phyloP scores from a whole-genome alignment of 345 rosid genomes.

The Physaria fendleri region DNA sequence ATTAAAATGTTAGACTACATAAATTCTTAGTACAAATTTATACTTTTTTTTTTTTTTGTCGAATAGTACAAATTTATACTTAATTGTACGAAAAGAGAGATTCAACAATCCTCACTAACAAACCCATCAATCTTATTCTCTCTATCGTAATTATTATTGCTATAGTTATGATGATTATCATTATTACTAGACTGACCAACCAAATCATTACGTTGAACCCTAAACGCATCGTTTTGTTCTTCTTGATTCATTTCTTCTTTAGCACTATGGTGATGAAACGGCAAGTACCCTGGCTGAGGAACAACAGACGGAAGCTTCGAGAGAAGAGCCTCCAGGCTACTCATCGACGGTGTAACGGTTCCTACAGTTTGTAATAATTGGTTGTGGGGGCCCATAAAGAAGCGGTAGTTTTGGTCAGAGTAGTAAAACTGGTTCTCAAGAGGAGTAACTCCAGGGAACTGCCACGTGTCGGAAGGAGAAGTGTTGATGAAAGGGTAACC shows the following conservation, averaged over 20 bases:
- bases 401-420: slow-evolving; percentile 20
- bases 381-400: slow-evolving; percentile 14
- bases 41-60: too few species aligned
- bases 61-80: slow-evolving; percentile 26
- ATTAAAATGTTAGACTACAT: slow-evolving; percentile 21
- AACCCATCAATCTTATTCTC: slow-evolving; percentile 34
- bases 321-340: slow-evolving; percentile 93
- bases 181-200: slow-evolving; percentile 31
- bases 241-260: slow-evolving; percentile 45
- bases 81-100: slow-evolving; percentile 18
- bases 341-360: slow-evolving; percentile 76
- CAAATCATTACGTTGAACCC: slow-evolving; percentile 24
- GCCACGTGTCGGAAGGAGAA: slow-evolving; percentile 47
- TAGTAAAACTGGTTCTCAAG: slow-evolving; percentile 37
- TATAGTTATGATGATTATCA: slow-evolving; percentile 24
- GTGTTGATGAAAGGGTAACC: slow-evolving; percentile 50
- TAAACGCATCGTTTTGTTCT: slow-evolving; percentile 25
- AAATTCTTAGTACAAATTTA: slow-evolving; percentile 25
- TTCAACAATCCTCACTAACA: slow-evolving; percentile 32
- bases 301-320: slow-evolving; percentile 92
- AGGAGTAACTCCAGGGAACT: slow-evolving; percentile 37
- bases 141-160: slow-evolving; percentile 32
- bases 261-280: slow-evolving; percentile 26
- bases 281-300: slow-evolving; percentile 36
- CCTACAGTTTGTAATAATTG: slow-evolving; percentile 8